Evolutionary conservation across 371 early-diverging fungal species (phyloP).

Genomic region (Syncephalastrum racemosum): DNA sequence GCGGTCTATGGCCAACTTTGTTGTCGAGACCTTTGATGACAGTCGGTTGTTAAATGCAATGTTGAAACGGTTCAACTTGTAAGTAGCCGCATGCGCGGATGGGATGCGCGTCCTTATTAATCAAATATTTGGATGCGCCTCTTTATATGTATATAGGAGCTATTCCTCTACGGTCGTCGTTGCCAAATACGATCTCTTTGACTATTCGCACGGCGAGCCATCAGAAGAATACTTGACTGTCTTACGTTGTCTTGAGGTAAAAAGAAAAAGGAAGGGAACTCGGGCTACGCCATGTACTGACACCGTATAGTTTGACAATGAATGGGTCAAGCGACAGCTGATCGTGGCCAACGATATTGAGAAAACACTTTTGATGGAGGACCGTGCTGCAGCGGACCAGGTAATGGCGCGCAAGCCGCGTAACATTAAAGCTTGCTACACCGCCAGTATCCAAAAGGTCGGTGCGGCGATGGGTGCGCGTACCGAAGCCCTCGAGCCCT

Average conservation of each 20-base stretch:
- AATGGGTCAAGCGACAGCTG: constrained; percentile 76
- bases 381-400: constrained; percentile 71
- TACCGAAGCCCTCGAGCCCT: constrained; percentile 33
- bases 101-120: not conserved
- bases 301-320: constrained; percentile 54
- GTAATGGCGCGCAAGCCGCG: constrained; percentile 66
- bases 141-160: not conserved
- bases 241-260: constrained; percentile 62
- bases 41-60: constrained; percentile 51
- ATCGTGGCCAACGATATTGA: constrained; percentile 78
- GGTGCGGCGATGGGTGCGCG: constrained; percentile 56
- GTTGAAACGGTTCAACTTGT: constrained; percentile 49
- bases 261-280: not conserved
- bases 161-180: constrained; percentile 47
- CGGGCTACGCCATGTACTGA: not conserved
- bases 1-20: constrained; percentile 68
- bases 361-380: constrained; percentile 70
- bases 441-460: constrained; percentile 62
- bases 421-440: constrained; percentile 73
- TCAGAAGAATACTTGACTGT: constrained; percentile 63
- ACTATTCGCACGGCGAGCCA: constrained; percentile 75
- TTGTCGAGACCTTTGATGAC: constrained; percentile 77
- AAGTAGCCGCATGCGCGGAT: constrained; percentile 1
- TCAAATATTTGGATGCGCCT: not conserved
- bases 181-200: constrained; percentile 64